phyloP scores from a whole-genome alignment of 148 eudicot species.

The Tetragonia tetragonoides region DNA sequence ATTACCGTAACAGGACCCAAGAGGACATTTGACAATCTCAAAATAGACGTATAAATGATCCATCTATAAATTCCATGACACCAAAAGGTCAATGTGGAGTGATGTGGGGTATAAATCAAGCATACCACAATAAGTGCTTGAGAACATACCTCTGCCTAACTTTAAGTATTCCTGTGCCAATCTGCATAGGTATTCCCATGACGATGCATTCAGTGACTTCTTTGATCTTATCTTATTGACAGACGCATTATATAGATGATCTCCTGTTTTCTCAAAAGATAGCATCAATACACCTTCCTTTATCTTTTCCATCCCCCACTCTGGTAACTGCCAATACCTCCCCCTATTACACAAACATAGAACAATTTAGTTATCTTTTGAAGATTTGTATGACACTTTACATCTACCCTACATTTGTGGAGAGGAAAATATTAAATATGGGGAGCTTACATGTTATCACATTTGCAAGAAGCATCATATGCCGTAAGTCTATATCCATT shows the following conservation, averaged over 20 bases:
- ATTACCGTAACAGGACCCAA: no score
- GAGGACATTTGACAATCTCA: no score
- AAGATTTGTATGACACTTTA: background rate
- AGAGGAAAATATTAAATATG: slow-evolving; percentile 3
- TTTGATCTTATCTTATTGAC: slow-evolving; percentile 73
- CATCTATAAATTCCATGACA: no score
- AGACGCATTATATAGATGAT: slow-evolving; percentile 86
- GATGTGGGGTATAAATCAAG: background rate
- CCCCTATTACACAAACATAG: slow-evolving; percentile 46
- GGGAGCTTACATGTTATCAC: slow-evolving; percentile 80
- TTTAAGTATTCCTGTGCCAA: slow-evolving; percentile 87
- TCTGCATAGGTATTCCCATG: slow-evolving; percentile 82
- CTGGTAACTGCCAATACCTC: slow-evolving; percentile 83
- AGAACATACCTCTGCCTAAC: slow-evolving; percentile 65
- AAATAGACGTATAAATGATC: no score
- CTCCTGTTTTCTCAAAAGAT: slow-evolving; percentile 89
- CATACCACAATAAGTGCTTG: background rate
- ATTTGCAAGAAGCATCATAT: slow-evolving; percentile 98
- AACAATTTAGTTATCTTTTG: background rate
- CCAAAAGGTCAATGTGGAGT: background rate
- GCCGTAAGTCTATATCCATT: slow-evolving; percentile 85
- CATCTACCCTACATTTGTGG: background rate
- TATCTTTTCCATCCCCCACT: slow-evolving; percentile 73
- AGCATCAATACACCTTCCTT: slow-evolving; percentile 92
- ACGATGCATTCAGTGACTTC: slow-evolving; percentile 94